phyloP scores from a whole-genome alignment of 495 filamentous ascomycete species.

The Talaromyces thailandensis region DNA sequence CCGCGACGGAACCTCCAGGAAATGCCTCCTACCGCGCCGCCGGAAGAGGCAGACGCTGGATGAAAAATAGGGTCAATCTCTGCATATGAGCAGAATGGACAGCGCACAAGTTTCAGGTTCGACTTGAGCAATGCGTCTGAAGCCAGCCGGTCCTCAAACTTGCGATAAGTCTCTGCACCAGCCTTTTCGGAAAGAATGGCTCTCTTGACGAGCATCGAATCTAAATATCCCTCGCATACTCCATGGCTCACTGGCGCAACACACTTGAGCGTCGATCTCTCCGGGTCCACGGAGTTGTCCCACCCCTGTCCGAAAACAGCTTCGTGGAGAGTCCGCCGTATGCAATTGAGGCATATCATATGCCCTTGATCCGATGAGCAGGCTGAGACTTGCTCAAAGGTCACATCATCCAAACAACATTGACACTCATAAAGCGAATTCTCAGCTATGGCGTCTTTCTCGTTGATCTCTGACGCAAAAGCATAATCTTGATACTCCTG shows the following conservation, averaged over 20 bases:
- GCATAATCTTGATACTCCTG: conserved; percentile 52
- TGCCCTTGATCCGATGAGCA: conserved; percentile 60
- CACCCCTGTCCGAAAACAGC: conserved; percentile 90
- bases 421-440: conserved; percentile 76
- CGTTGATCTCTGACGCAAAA: conserved; percentile 62
- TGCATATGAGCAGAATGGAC: conserved; percentile 86
- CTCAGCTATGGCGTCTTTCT: conserved; percentile 60
- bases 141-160: conserved; percentile 68
- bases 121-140: conserved; percentile 63
- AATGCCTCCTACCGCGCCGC: conserved; percentile 15
- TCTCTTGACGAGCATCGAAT: conserved; percentile 54
- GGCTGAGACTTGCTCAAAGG: conserved; percentile 74
- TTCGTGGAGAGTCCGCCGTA: conserved; percentile 68
- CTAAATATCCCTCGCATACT: conserved; percentile 64
- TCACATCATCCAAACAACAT: conserved; percentile 72
- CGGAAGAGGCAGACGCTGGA: conserved; percentile 22
- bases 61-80: conserved; percentile 76
- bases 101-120: conserved; percentile 66
- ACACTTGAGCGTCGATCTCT: conserved; percentile 66
- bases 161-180: conserved; percentile 57
- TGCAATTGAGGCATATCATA: conserved; percentile 78
- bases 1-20: conserved; percentile 45
- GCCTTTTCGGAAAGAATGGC: conserved; percentile 60
- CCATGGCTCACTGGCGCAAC: conserved; percentile 58
- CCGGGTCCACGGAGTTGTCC: conserved; percentile 65